Conservation (phyloP, 441 rosid genomes). For the Adansonia grandidieri region DNA sequence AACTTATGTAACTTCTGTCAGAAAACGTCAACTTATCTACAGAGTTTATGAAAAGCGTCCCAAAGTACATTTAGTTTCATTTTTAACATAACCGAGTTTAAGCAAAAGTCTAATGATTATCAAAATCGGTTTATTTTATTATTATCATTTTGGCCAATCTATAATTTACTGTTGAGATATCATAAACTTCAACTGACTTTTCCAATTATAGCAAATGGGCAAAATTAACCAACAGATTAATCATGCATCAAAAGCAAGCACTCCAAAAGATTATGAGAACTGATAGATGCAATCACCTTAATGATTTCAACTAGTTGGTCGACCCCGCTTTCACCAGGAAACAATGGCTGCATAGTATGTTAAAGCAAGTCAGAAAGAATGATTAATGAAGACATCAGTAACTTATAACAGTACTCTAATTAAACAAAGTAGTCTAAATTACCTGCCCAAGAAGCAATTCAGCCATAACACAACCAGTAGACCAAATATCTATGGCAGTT, state of each 20-base stretch:
- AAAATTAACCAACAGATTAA: conserved; percentile 7
- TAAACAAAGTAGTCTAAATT: conserved; percentile 3
- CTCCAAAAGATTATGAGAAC: conserved; percentile 3
- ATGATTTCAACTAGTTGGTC: conserved; percentile 98
- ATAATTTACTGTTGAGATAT: neutral
- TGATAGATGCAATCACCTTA: conserved; percentile 58
- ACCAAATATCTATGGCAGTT: conserved; percentile 98
- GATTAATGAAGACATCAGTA: neutral
- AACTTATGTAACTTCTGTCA: too few species aligned
- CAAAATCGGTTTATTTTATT: neutral
- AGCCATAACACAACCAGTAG: conserved; percentile 98
- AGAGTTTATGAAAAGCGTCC: neutral
- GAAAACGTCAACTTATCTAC: neutral
- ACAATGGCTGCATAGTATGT: conserved; percentile 68
- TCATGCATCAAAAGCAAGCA: conserved; percentile 12
- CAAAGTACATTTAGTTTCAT: neutral
- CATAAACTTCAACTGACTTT: neutral
- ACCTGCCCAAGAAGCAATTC: conserved; percentile 99
- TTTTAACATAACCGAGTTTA: neutral
- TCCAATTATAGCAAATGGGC: neutral
- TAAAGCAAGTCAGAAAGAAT: conserved; percentile 18
- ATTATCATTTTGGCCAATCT: neutral
- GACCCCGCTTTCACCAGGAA: conserved; percentile 98
- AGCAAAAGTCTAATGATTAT: neutral
- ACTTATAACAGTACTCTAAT: neutral